A percentile compares a stretch with the other conserved stretches of the same genome.
These are phyloP conservation scores for Conticribra weissflogii DNA, from an alignment of 108 stramenopile genomes.

Conservation along the genomic window DNA sequence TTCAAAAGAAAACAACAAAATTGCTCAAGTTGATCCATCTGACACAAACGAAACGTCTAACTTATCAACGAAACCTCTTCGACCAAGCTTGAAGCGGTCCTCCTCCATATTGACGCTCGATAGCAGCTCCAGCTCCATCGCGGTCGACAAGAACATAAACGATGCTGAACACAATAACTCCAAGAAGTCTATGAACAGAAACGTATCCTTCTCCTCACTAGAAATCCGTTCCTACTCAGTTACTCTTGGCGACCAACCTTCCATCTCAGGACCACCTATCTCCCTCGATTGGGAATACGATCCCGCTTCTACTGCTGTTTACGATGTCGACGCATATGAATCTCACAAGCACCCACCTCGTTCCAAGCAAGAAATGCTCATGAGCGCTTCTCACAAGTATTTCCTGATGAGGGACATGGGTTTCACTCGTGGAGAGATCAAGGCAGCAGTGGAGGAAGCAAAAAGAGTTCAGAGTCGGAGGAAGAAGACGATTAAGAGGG, in stretches of 20 bases:
- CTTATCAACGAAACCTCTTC: background rate
- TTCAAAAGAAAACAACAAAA: too few relatives aligned
- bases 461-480: conserved; percentile 35
- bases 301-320: conserved; percentile 2
- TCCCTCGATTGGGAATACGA: conserved; percentile 40
- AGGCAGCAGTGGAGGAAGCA: conserved; percentile 45
- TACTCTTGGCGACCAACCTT: conserved; percentile 28
- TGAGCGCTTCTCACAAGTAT: conserved; percentile 45
- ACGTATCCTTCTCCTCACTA: conserved; percentile 31
- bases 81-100: background rate
- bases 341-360: background rate
- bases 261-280: conserved; percentile 26
- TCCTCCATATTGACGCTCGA: background rate
- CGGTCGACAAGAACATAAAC: conserved; percentile 5
- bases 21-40: background rate
- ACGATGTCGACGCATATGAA: conserved; percentile 30
- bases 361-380: conserved; percentile 35
- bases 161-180: background rate
- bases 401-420: conserved; percentile 56
- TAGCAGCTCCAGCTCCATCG: background rate
- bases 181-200: conserved; percentile 7
- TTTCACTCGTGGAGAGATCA: conserved; percentile 43
- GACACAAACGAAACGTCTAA: background rate
- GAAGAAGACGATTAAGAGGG: conserved; percentile 13
- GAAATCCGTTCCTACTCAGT: conserved; percentile 40